Percentiles rank a stretch among this genome's conserved stretches.
phyloP scores from a whole-genome alignment of 2,329 filamentous ascomycete species.

The Calonectria pteridis region DNA sequence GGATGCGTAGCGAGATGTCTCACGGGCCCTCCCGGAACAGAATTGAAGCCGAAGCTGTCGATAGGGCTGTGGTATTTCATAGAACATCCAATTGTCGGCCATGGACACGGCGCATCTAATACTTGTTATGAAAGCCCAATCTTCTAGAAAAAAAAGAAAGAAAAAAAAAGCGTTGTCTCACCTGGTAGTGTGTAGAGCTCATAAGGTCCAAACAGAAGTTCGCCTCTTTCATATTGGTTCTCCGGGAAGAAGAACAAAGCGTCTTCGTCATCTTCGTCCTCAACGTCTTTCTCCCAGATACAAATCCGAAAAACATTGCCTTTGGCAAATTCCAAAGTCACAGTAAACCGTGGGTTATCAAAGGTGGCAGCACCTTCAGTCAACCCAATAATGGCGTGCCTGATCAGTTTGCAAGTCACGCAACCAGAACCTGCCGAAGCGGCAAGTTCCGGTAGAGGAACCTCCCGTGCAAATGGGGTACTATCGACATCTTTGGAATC shows the following conservation, averaged over 20 bases:
- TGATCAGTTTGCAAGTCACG: conserved; percentile 29
- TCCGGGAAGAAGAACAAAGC: conserved; percentile 30
- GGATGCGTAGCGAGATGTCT: conserved; percentile 33
- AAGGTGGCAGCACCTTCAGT: conserved; percentile 2
- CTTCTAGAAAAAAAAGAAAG: background rate
- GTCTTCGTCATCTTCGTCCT: conserved; percentile 14
- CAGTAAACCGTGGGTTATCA: conserved; percentile 24
- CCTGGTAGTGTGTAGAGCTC: conserved; percentile 38
- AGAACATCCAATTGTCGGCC: conserved; percentile 33
- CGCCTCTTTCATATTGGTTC: background rate
- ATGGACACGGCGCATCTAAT: conserved; percentile 28
- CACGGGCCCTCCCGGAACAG: conserved; percentile 27
- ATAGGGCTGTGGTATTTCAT: conserved; percentile 28
- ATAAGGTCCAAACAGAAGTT: conserved; percentile 20
- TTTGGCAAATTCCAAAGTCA: conserved; percentile 32
- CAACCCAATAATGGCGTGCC: conserved; percentile 24
- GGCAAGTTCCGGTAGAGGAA: conserved; percentile 25
- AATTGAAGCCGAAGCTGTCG: background rate
- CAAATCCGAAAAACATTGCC: conserved; percentile 28
- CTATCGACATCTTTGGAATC: conserved; percentile 28
- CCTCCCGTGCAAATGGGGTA: conserved; percentile 29
- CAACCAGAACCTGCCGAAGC: conserved; percentile 20
- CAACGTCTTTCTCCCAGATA: conserved; percentile 9
- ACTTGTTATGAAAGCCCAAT: background rate
- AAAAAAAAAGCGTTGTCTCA: background rate